Evolutionary conservation across 2,329 filamentous ascomycete species (phyloP).

Genomic region (Xylogone sp.): DNA sequence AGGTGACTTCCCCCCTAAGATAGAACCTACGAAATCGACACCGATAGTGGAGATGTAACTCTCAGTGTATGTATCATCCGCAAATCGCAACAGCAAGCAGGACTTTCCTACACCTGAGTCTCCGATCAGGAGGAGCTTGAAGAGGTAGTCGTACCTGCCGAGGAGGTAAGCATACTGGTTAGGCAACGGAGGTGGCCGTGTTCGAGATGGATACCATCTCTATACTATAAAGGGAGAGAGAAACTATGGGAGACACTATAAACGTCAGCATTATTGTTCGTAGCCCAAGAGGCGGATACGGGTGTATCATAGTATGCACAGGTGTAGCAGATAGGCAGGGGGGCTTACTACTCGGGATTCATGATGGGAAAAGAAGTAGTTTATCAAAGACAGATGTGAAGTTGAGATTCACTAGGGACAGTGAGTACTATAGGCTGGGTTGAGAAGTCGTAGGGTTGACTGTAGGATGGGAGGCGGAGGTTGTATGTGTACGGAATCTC

Average conservation of each 20-base stretch:
- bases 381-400: neutral
- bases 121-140: conserved; percentile 99
- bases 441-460: neutral
- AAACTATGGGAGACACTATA: neutral
- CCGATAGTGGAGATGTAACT: conserved; percentile 99
- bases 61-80: conserved; percentile 98
- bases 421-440: neutral
- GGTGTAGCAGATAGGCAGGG: conserved; percentile 4
- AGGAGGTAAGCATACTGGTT: conserved; percentile 16
- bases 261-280: neutral
- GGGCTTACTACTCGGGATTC: conserved; percentile 88
- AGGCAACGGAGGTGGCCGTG: neutral
- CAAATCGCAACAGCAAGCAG: conserved; percentile 94
- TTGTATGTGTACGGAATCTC: neutral
- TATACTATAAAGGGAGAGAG: conserved; percentile 5
- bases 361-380: conserved; percentile 51
- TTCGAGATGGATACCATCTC: neutral
- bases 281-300: neutral
- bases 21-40: conserved; percentile 83
- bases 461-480: neutral
- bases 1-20: neutral
- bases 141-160: conserved; percentile 98
- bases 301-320: too few relatives aligned
- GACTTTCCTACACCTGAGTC: conserved; percentile 99
- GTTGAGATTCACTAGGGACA: conserved; percentile 1